Evolutionary conservation across 768 basidiomycete species (phyloP).

Genomic region (Dictyophora rubrovolvata): DNA sequence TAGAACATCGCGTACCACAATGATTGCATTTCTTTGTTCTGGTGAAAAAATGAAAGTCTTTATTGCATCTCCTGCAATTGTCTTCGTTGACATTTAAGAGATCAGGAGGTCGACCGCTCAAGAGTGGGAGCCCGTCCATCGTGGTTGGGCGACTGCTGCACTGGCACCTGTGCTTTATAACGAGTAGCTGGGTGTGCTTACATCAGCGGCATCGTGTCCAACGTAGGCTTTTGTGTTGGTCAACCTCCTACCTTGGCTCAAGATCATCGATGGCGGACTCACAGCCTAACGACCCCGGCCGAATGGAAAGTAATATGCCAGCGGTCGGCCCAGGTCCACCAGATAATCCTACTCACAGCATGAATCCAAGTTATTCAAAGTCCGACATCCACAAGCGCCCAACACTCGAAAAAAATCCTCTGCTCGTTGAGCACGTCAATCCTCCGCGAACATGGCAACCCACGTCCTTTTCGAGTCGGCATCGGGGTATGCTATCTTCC

Average conservation of each 20-base stretch:
- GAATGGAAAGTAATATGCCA: no score
- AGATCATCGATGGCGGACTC: no score
- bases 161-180: no score
- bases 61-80: slow-evolving; percentile 61
- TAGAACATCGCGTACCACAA: slow-evolving; percentile 44
- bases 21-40: slow-evolving; percentile 62
- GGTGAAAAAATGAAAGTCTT: slow-evolving; percentile 60
- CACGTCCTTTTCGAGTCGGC: slow-evolving; percentile 91
- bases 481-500: slow-evolving; percentile 89
- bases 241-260: no score
- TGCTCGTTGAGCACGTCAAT: not conserved
- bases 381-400: no score
- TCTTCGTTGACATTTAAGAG: slow-evolving; percentile 23
- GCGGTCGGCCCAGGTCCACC: no score
- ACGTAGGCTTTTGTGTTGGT: no score
- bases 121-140: slow-evolving; percentile 48
- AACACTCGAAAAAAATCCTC: not conserved
- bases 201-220: no score
- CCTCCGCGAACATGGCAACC: slow-evolving; percentile 49
- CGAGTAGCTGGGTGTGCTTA: no score
- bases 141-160: not conserved
- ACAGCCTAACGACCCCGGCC: no score
- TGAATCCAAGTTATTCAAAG: no score
- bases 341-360: no score
- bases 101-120: slow-evolving; percentile 54